Conservation (phyloP, 345 rosid species). For the Firmiana major region DNA sequence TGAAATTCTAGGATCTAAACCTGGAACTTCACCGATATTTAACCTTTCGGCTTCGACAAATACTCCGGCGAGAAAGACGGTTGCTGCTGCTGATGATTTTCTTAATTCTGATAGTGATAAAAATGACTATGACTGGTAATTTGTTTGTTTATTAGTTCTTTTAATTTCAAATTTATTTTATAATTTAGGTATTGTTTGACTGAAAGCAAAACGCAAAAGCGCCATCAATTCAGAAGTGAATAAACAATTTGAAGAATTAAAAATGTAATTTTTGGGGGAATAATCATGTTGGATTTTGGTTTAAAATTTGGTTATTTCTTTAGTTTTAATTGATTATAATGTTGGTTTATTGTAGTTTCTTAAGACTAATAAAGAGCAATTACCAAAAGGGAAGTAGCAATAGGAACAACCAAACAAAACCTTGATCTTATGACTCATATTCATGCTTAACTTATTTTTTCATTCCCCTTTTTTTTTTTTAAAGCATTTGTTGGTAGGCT, state of each 20-base stretch:
- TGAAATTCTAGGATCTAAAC: conserved; percentile 57
- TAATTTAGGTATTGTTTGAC: background rate
- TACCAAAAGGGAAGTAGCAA: background rate
- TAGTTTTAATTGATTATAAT: background rate
- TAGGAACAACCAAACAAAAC: background rate
- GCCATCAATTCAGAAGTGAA: background rate
- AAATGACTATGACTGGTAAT: conserved; percentile 94
- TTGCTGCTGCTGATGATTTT: conserved; percentile 85
- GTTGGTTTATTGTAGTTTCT: background rate
- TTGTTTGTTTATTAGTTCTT: conserved; percentile 1
- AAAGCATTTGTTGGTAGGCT: background rate
- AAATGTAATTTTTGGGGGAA: background rate
- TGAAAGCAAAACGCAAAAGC: background rate
- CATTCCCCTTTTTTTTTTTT: no score
- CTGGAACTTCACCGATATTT: conserved; percentile 80
- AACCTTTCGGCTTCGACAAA: conserved; percentile 55
- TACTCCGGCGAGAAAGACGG: conserved; percentile 44
- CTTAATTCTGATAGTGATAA: conserved; percentile 88
- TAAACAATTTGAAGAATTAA: background rate
- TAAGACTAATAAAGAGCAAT: background rate
- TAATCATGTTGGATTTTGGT: background rate
- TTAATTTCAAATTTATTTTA: background rate
- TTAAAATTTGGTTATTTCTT: background rate
- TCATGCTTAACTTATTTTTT: conserved; percentile 1
- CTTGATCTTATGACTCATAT: background rate